phyloP scores from a whole-genome alignment of 768 basidiomycete species.

The Chalciporus chontae region DNA sequence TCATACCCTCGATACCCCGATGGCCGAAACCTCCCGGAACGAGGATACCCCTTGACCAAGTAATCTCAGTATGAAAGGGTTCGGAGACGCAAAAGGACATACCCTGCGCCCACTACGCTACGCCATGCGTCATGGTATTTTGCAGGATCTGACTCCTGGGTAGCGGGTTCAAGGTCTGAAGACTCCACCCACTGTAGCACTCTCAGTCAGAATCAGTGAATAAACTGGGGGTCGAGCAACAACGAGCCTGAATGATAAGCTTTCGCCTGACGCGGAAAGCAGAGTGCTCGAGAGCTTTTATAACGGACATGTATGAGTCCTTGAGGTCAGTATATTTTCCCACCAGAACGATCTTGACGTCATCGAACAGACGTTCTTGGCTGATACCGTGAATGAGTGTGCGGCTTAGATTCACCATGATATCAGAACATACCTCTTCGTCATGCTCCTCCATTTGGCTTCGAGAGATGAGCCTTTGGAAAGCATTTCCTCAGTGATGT shows the following conservation, averaged over 20 bases:
- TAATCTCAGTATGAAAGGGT: slow-evolving; percentile 8
- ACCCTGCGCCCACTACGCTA: slow-evolving; percentile 87
- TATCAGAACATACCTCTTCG: slow-evolving; percentile 55
- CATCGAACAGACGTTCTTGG: slow-evolving; percentile 91
- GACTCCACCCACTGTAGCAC: slow-evolving; percentile 88
- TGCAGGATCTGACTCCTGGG: slow-evolving; percentile 74
- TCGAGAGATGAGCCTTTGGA: slow-evolving; percentile 64
- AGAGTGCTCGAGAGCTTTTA: slow-evolving; percentile 95
- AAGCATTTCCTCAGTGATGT: slow-evolving; percentile 52
- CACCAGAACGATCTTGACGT: slow-evolving; percentile 85
- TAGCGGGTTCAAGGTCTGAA: slow-evolving; percentile 80
- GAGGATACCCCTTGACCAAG: slow-evolving; percentile 73
- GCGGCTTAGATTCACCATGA: not conserved
- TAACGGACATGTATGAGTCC: slow-evolving; percentile 98
- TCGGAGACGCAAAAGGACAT: slow-evolving; percentile 23
- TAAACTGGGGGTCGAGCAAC: not conserved
- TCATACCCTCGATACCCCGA: slow-evolving; percentile 96
- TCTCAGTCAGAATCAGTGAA: slow-evolving; percentile 3
- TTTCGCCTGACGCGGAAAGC: slow-evolving; percentile 89
- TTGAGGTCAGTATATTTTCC: slow-evolving; percentile 97
- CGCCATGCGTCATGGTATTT: slow-evolving; percentile 96
- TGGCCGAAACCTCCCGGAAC: slow-evolving; percentile 95
- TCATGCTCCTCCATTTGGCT: slow-evolving; percentile 78
- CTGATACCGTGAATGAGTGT: slow-evolving; percentile 38
- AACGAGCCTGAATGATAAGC: slow-evolving; percentile 70